phyloP scores from a whole-genome alignment of 371 early-diverging fungal genomes.

The Dichotomocladium elegans region DNA sequence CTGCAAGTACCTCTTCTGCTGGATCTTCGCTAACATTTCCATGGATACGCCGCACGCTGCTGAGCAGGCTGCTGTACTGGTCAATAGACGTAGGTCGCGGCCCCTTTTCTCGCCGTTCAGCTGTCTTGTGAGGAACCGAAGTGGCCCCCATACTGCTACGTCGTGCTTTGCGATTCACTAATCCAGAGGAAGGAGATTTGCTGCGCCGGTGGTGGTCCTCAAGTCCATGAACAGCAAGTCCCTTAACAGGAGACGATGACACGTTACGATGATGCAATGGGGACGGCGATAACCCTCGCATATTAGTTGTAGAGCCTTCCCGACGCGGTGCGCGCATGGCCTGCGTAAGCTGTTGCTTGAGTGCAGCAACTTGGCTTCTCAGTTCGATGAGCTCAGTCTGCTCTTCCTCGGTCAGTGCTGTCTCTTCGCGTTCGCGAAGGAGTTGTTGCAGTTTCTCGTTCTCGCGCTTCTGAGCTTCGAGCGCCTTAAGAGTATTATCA shows the following conservation, averaged over 20 bases:
- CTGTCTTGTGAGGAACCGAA: conserved; percentile 25
- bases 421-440: conserved; percentile 17
- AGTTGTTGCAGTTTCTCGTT: conserved; percentile 48
- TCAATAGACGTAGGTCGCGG: conserved; percentile 46
- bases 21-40: conserved; percentile 16
- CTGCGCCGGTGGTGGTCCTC: conserved; percentile 13
- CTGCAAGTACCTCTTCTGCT: conserved; percentile 12
- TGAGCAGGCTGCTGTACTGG: conserved; percentile 26
- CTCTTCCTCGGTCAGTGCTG: conserved; percentile 12
- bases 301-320: conserved; percentile 12
- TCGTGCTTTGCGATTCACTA: conserved; percentile 30
- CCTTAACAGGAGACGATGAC: conserved; percentile 26
- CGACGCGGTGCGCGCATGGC: conserved; percentile 32
- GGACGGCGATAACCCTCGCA: conserved; percentile 27
- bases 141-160: conserved; percentile 28
- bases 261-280: conserved; percentile 20
- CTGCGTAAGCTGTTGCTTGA: conserved; percentile 47
- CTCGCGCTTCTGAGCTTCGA: conserved; percentile 63
- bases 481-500: conserved; percentile 53
- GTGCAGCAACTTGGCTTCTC: conserved; percentile 30
- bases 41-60: conserved; percentile 13
- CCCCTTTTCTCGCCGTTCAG: conserved; percentile 21
- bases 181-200: conserved; percentile 12
- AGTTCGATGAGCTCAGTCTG: conserved; percentile 16
- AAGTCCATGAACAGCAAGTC: conserved; percentile 14